Percentiles rank a stretch among this genome's conserved stretches.
Evolutionary conservation across 805 yeast genomes (phyloP).

Genomic region (Danielia oregonensis): DNA sequence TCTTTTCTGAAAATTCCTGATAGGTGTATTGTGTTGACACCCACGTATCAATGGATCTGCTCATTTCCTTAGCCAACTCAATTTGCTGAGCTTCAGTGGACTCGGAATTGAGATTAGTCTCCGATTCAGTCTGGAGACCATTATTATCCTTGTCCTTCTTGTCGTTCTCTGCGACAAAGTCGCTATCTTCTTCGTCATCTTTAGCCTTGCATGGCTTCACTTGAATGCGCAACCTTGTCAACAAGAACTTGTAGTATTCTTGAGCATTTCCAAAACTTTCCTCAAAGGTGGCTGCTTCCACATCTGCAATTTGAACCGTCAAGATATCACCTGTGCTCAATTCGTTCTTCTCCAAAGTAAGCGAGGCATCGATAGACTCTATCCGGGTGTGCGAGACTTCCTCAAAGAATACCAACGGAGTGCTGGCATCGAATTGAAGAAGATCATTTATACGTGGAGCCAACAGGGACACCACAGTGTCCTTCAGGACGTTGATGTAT

Average conservation of each 20-base stretch:
- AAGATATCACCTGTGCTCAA: conserved; percentile 68
- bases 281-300: conserved; percentile 16
- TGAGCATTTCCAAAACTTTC: conserved; percentile 26
- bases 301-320: conserved; percentile 26
- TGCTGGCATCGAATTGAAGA: conserved; percentile 35
- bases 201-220: conserved; percentile 45
- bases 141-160: conserved; percentile 4
- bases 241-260: conserved; percentile 52
- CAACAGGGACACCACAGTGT: conserved; percentile 41
- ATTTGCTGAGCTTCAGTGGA: conserved; percentile 15
- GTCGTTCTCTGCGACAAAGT: conserved; percentile 33
- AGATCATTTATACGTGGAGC: conserved; percentile 37
- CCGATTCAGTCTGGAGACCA: conserved; percentile 8
- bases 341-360: conserved; percentile 54
- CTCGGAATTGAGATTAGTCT: conserved; percentile 12
- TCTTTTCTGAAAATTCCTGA: conserved; percentile 54
- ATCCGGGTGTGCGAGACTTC: conserved; percentile 57
- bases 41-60: conserved; percentile 57
- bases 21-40: conserved; percentile 59
- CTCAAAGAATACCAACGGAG: conserved; percentile 46
- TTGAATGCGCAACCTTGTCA: conserved; percentile 58
- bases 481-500: conserved; percentile 50
- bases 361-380: conserved; percentile 37
- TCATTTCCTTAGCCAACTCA: conserved; percentile 17
- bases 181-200: conserved; percentile 48